Evolutionary conservation across 768 basidiomycete species (phyloP).

Genomic region (Ramaria sp.): DNA sequence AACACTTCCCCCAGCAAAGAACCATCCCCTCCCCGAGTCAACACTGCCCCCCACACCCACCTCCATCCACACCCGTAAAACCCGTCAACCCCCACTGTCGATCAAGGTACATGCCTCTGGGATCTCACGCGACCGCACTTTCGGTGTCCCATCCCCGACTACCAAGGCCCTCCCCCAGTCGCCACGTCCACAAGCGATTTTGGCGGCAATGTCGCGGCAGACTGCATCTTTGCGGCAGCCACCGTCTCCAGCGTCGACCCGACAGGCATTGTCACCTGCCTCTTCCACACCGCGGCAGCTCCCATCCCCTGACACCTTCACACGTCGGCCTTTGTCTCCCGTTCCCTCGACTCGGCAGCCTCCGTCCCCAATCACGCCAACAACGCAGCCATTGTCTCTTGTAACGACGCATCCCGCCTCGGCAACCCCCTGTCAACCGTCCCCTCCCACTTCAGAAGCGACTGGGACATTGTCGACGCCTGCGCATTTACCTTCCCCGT

Average conservation of each 20-base stretch:
- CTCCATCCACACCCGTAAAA: not conserved
- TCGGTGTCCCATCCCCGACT: not conserved
- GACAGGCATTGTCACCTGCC: not conserved
- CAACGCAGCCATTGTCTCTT: not conserved
- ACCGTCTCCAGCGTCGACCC: too few relatives aligned
- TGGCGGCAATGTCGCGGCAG: too few relatives aligned
- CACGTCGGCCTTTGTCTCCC: not conserved
- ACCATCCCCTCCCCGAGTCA: not conserved
- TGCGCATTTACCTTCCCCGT: too few relatives aligned
- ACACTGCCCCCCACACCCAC: not conserved
- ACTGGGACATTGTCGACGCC: too few relatives aligned
- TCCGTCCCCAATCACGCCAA: not conserved
- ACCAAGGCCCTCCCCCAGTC: not conserved
- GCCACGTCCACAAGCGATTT: not conserved
- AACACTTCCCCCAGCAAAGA: not conserved
- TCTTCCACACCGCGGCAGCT: not conserved
- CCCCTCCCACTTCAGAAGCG: not conserved
- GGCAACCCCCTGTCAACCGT: not conserved
- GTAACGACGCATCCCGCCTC: not conserved
- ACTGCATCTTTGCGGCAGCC: too few relatives aligned
- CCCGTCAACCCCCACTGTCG: not conserved
- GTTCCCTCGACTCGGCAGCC: not conserved
- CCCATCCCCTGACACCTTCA: not conserved
- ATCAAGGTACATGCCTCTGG: not conserved
- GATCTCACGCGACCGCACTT: too few relatives aligned